Conservation (phyloP, 1,284 basidiomycete genomes). For the Leccinum fallax region DNA sequence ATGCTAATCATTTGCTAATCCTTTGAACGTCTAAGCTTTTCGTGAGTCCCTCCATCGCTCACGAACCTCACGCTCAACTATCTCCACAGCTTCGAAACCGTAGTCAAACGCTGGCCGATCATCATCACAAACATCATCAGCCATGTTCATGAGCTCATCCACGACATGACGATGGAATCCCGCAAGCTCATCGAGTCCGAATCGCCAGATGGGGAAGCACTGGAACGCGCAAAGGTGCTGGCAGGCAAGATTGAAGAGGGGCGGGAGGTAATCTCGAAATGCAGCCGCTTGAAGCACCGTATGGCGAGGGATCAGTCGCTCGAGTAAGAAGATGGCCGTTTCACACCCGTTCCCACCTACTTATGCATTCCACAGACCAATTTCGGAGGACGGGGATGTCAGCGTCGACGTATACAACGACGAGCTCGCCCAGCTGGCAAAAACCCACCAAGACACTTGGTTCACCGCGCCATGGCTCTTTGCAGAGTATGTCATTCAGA, state of each 20-base stretch:
- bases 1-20: conserved; percentile 6
- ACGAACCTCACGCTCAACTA: neutral
- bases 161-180: conserved; percentile 45
- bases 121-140: conserved; percentile 85
- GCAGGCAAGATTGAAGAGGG: conserved; percentile 65
- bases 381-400: conserved; percentile 74
- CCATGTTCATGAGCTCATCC: conserved; percentile 61
- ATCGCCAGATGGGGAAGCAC: conserved; percentile 12
- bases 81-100: conserved; percentile 58
- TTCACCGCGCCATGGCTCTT: conserved; percentile 92
- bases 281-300: conserved; percentile 86
- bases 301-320: conserved; percentile 83
- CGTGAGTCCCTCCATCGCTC: conserved; percentile 41
- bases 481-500: conserved; percentile 73
- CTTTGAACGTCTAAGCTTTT: conserved; percentile 39
- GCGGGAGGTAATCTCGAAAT: conserved; percentile 76
- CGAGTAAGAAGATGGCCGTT: conserved; percentile 48
- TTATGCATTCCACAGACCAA: conserved; percentile 47
- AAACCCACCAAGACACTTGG: conserved; percentile 74
- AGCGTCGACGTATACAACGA: conserved; percentile 73
- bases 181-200: conserved; percentile 6
- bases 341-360: neutral
- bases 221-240: conserved; percentile 17
- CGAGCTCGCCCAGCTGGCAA: conserved; percentile 58
- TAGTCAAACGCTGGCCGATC: conserved; percentile 81